Evolutionary conservation across 2,329 filamentous ascomycete species (phyloP).

Genomic region (Aureobasidium mangrovei): DNA sequence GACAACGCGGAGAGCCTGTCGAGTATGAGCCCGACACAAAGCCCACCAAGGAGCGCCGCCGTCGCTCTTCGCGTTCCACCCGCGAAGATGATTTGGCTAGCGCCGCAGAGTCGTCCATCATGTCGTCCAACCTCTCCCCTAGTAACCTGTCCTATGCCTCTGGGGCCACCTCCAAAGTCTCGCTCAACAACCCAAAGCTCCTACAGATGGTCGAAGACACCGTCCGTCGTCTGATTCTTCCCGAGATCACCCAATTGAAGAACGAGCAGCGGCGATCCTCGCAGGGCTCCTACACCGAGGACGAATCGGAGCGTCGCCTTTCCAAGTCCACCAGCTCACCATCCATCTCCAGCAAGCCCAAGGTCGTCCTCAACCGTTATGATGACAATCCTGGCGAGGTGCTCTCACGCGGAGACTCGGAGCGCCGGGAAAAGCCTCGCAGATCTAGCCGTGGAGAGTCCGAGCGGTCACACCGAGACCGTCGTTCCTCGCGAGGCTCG

Average conservation of each 20-base stretch:
- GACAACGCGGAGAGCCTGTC: constrained; percentile 37
- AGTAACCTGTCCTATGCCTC: constrained; percentile 53
- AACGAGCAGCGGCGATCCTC: constrained; percentile 72
- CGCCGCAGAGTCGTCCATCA: constrained; percentile 53
- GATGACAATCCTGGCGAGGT: constrained; percentile 51
- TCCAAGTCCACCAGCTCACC: constrained; percentile 55
- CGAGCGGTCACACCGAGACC: constrained; percentile 10
- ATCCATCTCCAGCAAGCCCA: constrained; percentile 50
- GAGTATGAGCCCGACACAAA: constrained; percentile 28
- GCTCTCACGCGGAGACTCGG: constrained; percentile 45
- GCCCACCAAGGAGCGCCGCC: constrained; percentile 23
- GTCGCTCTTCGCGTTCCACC: constrained; percentile 37
- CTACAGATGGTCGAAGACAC: constrained; percentile 89
- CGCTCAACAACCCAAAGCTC: constrained; percentile 85
- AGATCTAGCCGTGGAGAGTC: constrained; percentile 44
- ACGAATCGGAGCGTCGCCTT: constrained; percentile 42
- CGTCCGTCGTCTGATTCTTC: constrained; percentile 79
- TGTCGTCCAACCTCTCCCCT: constrained; percentile 48
- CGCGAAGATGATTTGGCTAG: constrained; percentile 43
- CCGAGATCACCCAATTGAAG: constrained; percentile 85
- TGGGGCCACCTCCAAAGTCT: constrained; percentile 45
- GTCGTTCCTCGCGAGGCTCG: constrained; percentile 14
- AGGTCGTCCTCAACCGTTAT: constrained; percentile 50
- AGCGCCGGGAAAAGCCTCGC: constrained; percentile 42
- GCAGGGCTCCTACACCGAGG: constrained; percentile 50